These are phyloP conservation scores for Citrus cavaleriei DNA, from an alignment of 345 rosid species.

Conservation along the genomic window DNA sequence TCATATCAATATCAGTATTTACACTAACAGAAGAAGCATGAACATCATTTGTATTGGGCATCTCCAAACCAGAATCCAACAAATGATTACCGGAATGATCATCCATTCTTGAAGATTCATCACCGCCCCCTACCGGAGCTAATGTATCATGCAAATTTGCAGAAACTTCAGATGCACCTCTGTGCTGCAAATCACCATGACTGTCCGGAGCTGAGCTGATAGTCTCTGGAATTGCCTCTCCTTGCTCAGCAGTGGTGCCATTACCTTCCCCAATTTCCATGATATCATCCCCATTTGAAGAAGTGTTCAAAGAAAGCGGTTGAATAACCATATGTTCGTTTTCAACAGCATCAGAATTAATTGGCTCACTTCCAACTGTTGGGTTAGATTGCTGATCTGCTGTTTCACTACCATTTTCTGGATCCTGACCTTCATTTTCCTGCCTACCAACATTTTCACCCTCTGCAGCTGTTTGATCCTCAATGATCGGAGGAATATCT, in stretches of 20 bases:
- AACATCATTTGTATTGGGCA: conserved; percentile 29
- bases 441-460: conserved; percentile 41
- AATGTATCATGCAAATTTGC: conserved; percentile 35
- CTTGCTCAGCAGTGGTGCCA: conserved; percentile 39
- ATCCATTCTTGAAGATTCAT: conserved; percentile 28
- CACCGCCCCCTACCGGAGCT: conserved; percentile 23
- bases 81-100: conserved; percentile 22
- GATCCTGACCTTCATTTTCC: conserved; percentile 50
- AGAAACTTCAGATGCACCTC: conserved; percentile 30
- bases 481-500: conserved; percentile 39
- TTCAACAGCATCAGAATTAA: conserved; percentile 22
- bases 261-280: conserved; percentile 77
- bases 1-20: conserved; percentile 78
- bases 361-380: conserved; percentile 44
- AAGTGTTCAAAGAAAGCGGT: conserved; percentile 43
- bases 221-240: conserved; percentile 34
- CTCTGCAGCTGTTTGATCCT: conserved; percentile 37
- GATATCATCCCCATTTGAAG: conserved; percentile 51
- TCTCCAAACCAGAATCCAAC: conserved; percentile 31
- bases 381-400: conserved; percentile 31
- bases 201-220: conserved; percentile 41
- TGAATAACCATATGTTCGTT: conserved; percentile 48
- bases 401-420: conserved; percentile 40
- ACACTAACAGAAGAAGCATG: conserved; percentile 30
- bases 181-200: conserved; percentile 30